Base-by-base conservation (phyloP, 352 stramenopile genomes). In the Phytophthora parvispora region DNA sequence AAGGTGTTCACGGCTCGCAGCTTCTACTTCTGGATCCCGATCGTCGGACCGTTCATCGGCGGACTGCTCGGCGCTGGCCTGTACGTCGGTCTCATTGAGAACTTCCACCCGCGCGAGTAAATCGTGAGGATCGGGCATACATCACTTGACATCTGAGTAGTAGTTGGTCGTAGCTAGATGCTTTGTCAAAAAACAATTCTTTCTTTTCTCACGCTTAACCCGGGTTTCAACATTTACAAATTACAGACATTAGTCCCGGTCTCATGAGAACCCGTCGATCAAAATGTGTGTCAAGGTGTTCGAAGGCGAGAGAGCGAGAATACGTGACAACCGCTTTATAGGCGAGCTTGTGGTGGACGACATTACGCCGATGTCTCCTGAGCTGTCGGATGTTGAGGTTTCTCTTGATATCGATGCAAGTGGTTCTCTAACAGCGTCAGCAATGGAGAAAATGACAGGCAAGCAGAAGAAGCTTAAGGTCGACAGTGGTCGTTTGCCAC, bases 21-120 rank as follows among this genome's bases (percentile, higher is more conserved):
- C 51, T 63, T 59, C 27, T 78, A 78, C 71, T 78, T 78, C 49
- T 84, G 77, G 77, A 78, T 84, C 27, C 77, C 77, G 0, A 75
- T 84, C 15, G 66, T 82, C 20, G 74, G 74, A 16, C 77, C 77
- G 2, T 69, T 82, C 29, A 50, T 79, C 49, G 77, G 77, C 9
- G 77, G 74, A 3, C 13, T 83, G 9, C 29, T 83, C 34, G 75
- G 75, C 29, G 71, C 72, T 38, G 75, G 52, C 4, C 40, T 69
- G 31, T 83, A 83, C 52, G 60, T 78, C 13, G 59, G 64, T 51
- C 71, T 80, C 42, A 74, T 83, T 32, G 72, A 78, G 48, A 72
- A 66, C 32, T 68, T 78, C 38, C 75, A 83, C 59, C 72, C 69
- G 25, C 69, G 36, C 18, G 57, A 77, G 64, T 77, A 77, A 60